Evolutionary conservation across 2,329 filamentous ascomycete species (phyloP), one percentile per base, ranked within the genome.

Genomic region (Coniochaeta pulveracea): DNA sequence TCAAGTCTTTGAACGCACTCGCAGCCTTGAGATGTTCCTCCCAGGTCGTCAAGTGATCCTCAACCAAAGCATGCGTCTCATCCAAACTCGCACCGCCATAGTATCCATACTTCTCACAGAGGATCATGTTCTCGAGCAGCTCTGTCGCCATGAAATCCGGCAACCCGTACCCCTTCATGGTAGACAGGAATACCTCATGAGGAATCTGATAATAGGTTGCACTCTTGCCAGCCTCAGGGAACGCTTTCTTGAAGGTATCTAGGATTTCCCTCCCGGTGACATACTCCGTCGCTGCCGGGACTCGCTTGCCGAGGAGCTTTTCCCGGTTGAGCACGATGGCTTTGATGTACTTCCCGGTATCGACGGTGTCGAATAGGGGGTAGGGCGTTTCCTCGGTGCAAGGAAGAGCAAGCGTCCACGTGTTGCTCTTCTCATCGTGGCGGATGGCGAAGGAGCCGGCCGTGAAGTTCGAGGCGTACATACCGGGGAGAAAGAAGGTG

Each of bases 21-120:
- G 50, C 43, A 17, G 45, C 49, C 42, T 47, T 50, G 37, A 55
- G 40, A 29, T 49, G 60, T 29, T 62, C 60, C 36, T 54, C 55
- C 55, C 57, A 64, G 3, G 54, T 61, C 3, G 56, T 62, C 38
- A 58, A 48, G 42, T 51, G 48, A 28, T 63, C 57, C 35, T 52
- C 51, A 34, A 62, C 33, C 37, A 57, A 40, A 30, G 38, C 40
- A 17, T 52, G 55, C 37, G 54, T 59, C 38, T 56, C 52, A 3
- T 61, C 52, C 28, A 67, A 49, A 24, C 45, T 41, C 29, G 40
- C 62, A 8, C 64, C 64, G 5, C 58, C 61, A 43, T 60, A 75
- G 41, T 75, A 75, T 0, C 69, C 69, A 19, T 58, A 64, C 15
- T 65, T 57, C 34, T 63, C 55, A 37, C 74, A 48, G 29, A 75